Percentiles rank a stretch among this genome's conserved stretches.
Conservation (phyloP, 2,329 filamentous ascomycete species). For the Fusarium illudens region DNA sequence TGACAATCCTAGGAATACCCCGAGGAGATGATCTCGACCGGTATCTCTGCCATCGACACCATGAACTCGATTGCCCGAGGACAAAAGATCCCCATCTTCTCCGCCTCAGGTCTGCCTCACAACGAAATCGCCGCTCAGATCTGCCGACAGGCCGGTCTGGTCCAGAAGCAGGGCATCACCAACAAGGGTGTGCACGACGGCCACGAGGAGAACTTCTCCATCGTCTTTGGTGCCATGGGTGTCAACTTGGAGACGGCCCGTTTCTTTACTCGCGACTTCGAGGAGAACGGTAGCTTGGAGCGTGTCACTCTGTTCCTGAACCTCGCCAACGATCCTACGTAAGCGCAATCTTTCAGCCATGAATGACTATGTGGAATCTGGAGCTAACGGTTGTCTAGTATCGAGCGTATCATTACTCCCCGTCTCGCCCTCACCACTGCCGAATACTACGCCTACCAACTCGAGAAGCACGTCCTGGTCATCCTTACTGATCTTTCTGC, state of each 20-base stretch:
- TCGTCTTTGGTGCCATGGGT: slow-evolving; percentile 99
- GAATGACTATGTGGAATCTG: not conserved
- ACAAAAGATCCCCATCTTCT: slow-evolving; percentile 99
- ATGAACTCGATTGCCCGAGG: slow-evolving; percentile 99
- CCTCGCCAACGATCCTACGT: slow-evolving; percentile 98
- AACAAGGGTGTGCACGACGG: slow-evolving; percentile 97
- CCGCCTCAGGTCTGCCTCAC: slow-evolving; percentile 95
- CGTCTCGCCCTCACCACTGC: slow-evolving; percentile 97
- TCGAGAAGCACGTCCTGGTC: slow-evolving; percentile 99
- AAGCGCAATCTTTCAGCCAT: slow-evolving; percentile 54
- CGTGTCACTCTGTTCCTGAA: slow-evolving; percentile 98
- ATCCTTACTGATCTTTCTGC: slow-evolving; percentile 98
- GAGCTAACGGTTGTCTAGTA: slow-evolving; percentile 61
- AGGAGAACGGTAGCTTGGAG: slow-evolving; percentile 99
- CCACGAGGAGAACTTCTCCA: slow-evolving; percentile 99
- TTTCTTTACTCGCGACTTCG: slow-evolving; percentile 98
- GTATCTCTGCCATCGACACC: slow-evolving; percentile 98
- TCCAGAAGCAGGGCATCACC: slow-evolving; percentile 77
- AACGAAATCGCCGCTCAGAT: slow-evolving; percentile 99
- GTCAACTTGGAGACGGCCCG: slow-evolving; percentile 98
- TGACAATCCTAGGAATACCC: slow-evolving; percentile 79
- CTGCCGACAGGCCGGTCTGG: slow-evolving; percentile 94
- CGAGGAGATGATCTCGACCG: slow-evolving; percentile 99
- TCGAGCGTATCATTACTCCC: slow-evolving; percentile 99
- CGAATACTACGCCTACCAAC: slow-evolving; percentile 99